Evolutionary conservation across 176 grass and related monocot genomes (phyloP), one percentile per base, ranked within the genome.

Genomic region (Cocos nucifera): DNA sequence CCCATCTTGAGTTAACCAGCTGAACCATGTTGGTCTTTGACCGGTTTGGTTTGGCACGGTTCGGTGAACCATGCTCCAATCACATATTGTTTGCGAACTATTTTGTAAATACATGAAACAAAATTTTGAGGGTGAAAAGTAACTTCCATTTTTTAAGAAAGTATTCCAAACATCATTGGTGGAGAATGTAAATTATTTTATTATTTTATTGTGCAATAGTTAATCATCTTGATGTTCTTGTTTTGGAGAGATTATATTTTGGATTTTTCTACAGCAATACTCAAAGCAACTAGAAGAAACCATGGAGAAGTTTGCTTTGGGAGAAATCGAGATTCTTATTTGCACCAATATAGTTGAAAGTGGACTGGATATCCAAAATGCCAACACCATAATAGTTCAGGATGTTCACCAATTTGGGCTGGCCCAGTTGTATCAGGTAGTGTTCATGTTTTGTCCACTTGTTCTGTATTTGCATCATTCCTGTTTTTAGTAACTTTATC

Each of bases 291-390:
- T 96, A 58, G 83, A 87, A 71, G 53, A 77, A 66, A 75, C 83
- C 8, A 96, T 96, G 91, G 87, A 86, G 62, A 87, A 62, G n/a
- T 96, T 96, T 71, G 62, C 72, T 64, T 67, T 54, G 1, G 80
- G 91, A 16, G 69, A 90, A 75, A 76, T 79, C 10, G 84, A 96
- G 75, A 85, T 96, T 72, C 86, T 96, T 64, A 74, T 96, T 44
- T 90, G 83, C 72, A 96, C 91, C 51, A 85, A 96, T 67, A 96
- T 96, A 57, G 85, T 96, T 83, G 91, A 96, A 86, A 96, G 83
- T 68, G 91, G 91, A 73, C 71, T 96, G 54, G 86, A 96, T 66
- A 96, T 96, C 76, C 80, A 68, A 73, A 90, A 96, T 66, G 91
- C 91, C 26, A 96, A 96, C 56, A 96, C 86, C 49, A 85, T 90